Evolutionary conservation across 2,329 filamentous ascomycete species (phyloP), one percentile per base, ranked within the genome.

Genomic region (Biscogniauxia sp.): DNA sequence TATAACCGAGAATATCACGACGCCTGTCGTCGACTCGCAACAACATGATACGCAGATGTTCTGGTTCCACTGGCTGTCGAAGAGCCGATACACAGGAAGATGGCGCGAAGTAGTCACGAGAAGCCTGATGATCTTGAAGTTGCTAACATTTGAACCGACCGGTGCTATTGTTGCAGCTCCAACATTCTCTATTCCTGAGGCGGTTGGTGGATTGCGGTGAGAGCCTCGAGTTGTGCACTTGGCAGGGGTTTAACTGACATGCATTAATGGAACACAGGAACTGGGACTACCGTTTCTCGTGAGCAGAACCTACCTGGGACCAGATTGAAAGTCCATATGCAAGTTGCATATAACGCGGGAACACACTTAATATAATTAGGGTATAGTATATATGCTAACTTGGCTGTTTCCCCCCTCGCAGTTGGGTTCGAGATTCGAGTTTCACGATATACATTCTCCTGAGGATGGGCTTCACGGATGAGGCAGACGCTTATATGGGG

Each of bases 361-460:
- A 32, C 4, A 13, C 6, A 13, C 11, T 32, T 7, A 13, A 13
- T 32, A 32, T 13, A 23, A 23, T 23, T 23, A 23, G 28, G 28
- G 11, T 13, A 7, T 7, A 32, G 11, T 13, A 32, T 32, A 8
- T 32, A 2, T 2, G 11, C 28, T 32, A 45, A 45, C 17, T 37
- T 51, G 2, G 17, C 19, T 51, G 17, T 25, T 51, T 51, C 19
- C 5, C 5, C 50, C 50, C 50, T 51, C 1, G 11, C 32, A 65
- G 61, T 9, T 93, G 90, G 90, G 85, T 93, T 41, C 83, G 90
- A 20, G 90, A 93, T 75, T 86, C 88, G 0, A 91, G 88, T 65
- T 92, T 92, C 74, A 91, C 88, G 1, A 86, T 92, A 66, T 93
- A 93, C 68, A 88, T 93, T 63, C 81, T 93, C 28, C 82, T 93